Evolutionary conservation across 768 basidiomycete genomes (phyloP).

Genomic region (Tulasnella sp.): DNA sequence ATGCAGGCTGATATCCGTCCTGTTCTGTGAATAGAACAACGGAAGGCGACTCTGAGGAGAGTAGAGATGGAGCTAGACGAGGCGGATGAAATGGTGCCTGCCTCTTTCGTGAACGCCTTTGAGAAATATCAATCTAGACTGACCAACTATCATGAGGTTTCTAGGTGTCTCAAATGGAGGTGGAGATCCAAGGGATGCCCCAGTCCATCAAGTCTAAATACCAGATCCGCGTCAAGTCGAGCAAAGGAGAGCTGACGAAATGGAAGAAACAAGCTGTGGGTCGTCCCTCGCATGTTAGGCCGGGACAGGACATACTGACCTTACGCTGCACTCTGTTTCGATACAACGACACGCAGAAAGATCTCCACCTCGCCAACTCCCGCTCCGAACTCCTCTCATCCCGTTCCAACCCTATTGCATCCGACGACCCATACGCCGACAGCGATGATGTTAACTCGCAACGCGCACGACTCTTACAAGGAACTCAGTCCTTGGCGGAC

Average conservation of each 20-base stretch:
- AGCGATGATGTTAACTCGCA: constrained; percentile 43
- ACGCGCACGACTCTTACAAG: constrained; percentile 66
- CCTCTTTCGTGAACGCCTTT: no score
- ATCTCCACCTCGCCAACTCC: constrained; percentile 54
- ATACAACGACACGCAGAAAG: constrained; percentile 37
- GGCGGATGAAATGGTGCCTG: constrained; percentile 86
- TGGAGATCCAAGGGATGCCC: constrained; percentile 92
- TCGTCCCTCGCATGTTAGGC: no score
- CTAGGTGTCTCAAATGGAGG: constrained; percentile 98
- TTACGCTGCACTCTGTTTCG: no score
- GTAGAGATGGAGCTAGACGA: constrained; percentile 96
- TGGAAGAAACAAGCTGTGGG: constrained; percentile 59
- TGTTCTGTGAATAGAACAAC: constrained; percentile 46
- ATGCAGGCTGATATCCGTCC: neutral
- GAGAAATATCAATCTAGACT: constrained; percentile 4
- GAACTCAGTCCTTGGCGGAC: constrained; percentile 69
- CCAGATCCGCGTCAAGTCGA: constrained; percentile 56
- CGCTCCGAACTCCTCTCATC: constrained; percentile 52
- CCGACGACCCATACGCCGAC: constrained; percentile 60
- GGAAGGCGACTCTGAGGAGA: constrained; percentile 65
- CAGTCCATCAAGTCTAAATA: constrained; percentile 71
- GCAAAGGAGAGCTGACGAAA: constrained; percentile 62
- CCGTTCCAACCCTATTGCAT: constrained; percentile 36
- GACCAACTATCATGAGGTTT: neutral
- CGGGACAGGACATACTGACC: no score